These are phyloP conservation scores for Eragrostis nindensis DNA, from an alignment of 176 grass and related monocot genomes.

Conservation along the genomic window DNA sequence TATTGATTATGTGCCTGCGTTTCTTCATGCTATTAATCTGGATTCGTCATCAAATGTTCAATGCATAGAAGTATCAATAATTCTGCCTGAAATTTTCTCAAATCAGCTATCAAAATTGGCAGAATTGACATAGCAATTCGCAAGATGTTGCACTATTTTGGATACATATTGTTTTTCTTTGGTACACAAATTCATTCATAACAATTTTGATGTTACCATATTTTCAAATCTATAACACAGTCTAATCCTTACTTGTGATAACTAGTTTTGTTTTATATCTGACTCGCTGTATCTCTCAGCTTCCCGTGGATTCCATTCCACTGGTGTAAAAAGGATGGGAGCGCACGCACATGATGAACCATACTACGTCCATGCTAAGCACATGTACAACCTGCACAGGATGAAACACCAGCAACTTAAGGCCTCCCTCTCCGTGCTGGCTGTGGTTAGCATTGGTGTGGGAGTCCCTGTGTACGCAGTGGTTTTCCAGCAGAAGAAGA, in stretches of 20 bases:
- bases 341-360: conserved; percentile 50
- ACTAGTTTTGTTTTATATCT: not conserved
- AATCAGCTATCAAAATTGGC: not conserved
- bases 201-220: not conserved
- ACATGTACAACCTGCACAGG: conserved; percentile 81
- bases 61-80: not conserved
- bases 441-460: conserved; percentile 54
- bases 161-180: not conserved
- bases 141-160: not conserved
- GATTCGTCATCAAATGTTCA: not conserved
- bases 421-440: conserved; percentile 46
- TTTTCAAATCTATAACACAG: not conserved
- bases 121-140: conserved; percentile 7
- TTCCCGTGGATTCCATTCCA: conserved; percentile 56
- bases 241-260: not conserved
- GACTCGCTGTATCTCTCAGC: conserved; percentile 25
- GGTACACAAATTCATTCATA: not conserved
- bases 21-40: not conserved
- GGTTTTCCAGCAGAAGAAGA: conserved; percentile 75
- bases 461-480: conserved; percentile 65
- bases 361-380: conserved; percentile 72
- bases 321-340: conserved; percentile 66
- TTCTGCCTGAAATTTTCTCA: not conserved
- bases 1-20: no score
- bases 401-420: conserved; percentile 72